These are phyloP conservation scores for Dentipellis sp. DNA, from an alignment of 768 basidiomycete genomes.

Conservation along the genomic window DNA sequence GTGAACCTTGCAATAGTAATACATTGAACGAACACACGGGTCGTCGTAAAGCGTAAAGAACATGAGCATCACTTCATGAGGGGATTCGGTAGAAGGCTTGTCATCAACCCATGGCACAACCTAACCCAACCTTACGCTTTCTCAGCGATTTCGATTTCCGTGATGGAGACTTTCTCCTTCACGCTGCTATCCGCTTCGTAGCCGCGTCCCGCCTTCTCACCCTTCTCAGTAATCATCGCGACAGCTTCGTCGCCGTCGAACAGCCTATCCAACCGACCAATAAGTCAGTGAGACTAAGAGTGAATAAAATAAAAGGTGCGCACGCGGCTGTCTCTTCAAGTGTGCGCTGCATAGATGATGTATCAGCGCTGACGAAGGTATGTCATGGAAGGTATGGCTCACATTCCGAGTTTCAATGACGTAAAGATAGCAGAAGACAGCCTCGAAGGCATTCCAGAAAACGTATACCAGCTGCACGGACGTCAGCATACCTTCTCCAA, in stretches of 20 bases:
- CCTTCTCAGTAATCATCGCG: neutral
- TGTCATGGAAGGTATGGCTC: neutral
- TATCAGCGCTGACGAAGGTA: neutral
- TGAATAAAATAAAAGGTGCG: neutral
- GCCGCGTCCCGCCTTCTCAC: neutral
- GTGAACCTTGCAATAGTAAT: too few relatives aligned
- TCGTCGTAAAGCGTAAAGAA: neutral
- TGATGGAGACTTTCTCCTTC: neutral
- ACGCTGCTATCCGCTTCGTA: neutral
- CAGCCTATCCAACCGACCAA: conserved; percentile 11
- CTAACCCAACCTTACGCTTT: neutral
- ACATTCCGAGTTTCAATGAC: conserved; percentile 31
- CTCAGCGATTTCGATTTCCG: neutral
- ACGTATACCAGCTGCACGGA: conserved; percentile 25
- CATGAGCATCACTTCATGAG: neutral
- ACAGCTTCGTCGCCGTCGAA: conserved; percentile 20
- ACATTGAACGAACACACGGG: neutral
- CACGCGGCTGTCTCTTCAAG: conserved; percentile 27
- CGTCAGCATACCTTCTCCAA: neutral
- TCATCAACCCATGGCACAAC: neutral
- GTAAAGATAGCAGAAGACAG: conserved; percentile 28
- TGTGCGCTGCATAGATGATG: conserved; percentile 15
- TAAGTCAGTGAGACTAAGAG: too few relatives aligned
- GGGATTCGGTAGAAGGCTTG: neutral
- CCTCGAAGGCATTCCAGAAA: conserved; percentile 32